Evolutionary conservation across 164 flowering plant genomes (phyloP).

Genomic region (Hamamelis virginiana): DNA sequence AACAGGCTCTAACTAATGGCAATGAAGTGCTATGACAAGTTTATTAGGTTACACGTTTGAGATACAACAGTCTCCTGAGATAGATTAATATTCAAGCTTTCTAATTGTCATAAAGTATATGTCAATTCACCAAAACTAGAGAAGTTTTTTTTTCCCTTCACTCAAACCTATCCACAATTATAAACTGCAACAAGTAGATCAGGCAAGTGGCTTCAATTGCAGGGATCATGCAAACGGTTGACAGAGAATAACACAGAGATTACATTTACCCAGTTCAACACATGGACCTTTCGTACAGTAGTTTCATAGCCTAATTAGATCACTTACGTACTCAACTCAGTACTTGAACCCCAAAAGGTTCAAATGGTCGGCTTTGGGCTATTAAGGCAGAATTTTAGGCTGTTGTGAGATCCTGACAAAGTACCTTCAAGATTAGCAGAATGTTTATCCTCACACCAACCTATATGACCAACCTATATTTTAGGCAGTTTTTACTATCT

Average conservation of each 20-base stretch:
- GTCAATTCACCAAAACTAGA: not conserved
- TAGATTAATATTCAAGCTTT: not conserved
- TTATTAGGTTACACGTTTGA: not conserved
- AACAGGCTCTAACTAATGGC: constrained; percentile 1
- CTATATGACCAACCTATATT: too few relatives aligned
- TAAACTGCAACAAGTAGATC: constrained; percentile 1
- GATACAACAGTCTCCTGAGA: not conserved
- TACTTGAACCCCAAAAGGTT: too few relatives aligned
- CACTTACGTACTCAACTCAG: too few relatives aligned
- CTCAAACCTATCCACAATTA: not conserved
- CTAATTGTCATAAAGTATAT: not conserved
- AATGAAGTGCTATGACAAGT: not conserved
- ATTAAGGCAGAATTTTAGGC: too few relatives aligned
- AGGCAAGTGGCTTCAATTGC: not conserved
- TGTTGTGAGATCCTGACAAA: too few relatives aligned
- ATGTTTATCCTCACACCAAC: too few relatives aligned
- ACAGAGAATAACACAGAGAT: not conserved
- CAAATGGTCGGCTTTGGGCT: too few relatives aligned
- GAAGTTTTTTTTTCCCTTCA: not conserved
- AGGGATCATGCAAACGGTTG: not conserved
- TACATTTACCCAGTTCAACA: not conserved
- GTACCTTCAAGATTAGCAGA: too few relatives aligned
- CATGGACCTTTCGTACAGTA: not conserved
- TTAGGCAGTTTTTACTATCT: too few relatives aligned
- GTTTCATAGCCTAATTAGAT: too few relatives aligned